Evolutionary conservation across 2,329 filamentous ascomycete genomes (phyloP).

Genomic region (Aspergillus jensenii): DNA sequence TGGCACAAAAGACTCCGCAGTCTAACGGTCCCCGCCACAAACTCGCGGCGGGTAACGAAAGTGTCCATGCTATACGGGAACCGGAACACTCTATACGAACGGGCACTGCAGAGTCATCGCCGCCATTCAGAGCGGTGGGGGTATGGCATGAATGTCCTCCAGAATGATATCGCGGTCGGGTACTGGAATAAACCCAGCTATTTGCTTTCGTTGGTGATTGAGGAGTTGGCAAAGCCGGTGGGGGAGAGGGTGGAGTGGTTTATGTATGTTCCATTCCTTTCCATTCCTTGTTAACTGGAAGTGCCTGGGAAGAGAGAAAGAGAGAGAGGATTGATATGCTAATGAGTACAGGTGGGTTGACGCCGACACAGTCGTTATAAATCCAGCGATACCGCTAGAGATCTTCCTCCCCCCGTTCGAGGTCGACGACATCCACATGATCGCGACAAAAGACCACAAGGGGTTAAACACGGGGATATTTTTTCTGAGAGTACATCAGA

Average conservation of each 20-base stretch:
- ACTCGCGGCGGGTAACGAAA: constrained; percentile 24
- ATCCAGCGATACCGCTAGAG: constrained; percentile 29
- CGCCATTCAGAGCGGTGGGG: constrained; percentile 34
- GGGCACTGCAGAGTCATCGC: constrained; percentile 36
- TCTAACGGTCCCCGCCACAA: no score
- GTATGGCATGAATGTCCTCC: constrained; percentile 37
- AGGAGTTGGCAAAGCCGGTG: constrained; percentile 33
- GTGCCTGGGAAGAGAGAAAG: no score
- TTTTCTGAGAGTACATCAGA: constrained; percentile 31
- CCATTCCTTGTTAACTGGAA: no score
- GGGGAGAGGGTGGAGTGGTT: constrained; percentile 36
- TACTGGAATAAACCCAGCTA: constrained; percentile 38
- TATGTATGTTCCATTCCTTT: no score
- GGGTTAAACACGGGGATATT: constrained; percentile 35
- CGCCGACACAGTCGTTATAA: constrained; percentile 33
- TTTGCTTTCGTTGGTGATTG: constrained; percentile 29
- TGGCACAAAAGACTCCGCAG: not conserved
- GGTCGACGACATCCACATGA: constrained; percentile 29
- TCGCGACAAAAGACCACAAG: constrained; percentile 30
- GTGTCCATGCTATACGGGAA: constrained; percentile 37
- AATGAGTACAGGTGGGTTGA: constrained; percentile 30
- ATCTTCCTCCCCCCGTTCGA: constrained; percentile 32
- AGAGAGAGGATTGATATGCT: no score
- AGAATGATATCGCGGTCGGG: constrained; percentile 31
- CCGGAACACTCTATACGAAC: constrained; percentile 33